Evolutionary conservation across 345 rosid genomes (phyloP).

Genomic region (Erucastrum elatum): DNA sequence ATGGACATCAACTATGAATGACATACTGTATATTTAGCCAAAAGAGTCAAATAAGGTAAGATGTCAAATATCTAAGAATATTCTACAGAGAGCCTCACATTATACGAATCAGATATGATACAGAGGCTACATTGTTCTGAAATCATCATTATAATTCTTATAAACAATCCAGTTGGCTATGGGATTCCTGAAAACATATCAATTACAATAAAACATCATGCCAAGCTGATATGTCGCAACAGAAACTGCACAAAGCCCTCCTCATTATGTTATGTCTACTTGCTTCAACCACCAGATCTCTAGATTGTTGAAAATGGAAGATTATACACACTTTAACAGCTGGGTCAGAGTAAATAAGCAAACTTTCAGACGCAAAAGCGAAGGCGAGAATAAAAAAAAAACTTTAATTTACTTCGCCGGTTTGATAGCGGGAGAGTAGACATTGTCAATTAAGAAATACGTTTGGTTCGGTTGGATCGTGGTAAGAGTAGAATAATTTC

Average conservation of each 20-base stretch:
- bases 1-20: too few relatives aligned
- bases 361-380: neutral
- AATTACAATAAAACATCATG: too few relatives aligned
- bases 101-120: conserved; percentile 40
- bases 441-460: neutral
- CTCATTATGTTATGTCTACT: neutral
- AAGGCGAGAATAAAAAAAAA: neutral
- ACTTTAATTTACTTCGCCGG: neutral
- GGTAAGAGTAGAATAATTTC: too few relatives aligned
- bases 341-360: neutral
- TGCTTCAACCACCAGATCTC: neutral
- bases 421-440: neutral
- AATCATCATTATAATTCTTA: too few relatives aligned
- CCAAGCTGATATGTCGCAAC: neutral
- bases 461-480: too few relatives aligned
- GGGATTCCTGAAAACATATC: neutral
- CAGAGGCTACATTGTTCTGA: conserved; percentile 27
- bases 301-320: neutral
- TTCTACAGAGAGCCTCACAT: neutral
- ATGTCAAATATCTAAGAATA: too few relatives aligned
- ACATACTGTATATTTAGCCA: too few relatives aligned
- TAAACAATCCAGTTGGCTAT: neutral
- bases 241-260: neutral
- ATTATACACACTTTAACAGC: neutral
- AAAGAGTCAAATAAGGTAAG: too few relatives aligned